Base-by-base conservation (phyloP, 345 rosid species). In the Mangifera indica region DNA sequence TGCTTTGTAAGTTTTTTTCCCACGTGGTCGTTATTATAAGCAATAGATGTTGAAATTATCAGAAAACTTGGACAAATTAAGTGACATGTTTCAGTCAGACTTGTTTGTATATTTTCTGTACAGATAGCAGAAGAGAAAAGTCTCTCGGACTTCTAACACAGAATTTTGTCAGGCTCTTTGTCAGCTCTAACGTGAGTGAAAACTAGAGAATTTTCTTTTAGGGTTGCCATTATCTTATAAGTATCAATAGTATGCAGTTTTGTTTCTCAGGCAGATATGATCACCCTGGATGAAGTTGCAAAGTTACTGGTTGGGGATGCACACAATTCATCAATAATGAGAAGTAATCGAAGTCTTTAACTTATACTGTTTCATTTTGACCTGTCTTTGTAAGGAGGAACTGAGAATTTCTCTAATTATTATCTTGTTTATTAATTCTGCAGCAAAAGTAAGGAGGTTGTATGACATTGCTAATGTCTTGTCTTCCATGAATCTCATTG, bases 361-460 rank as follows among this genome's bases (percentile, higher is more conserved):
- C 51, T 60, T 7, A 56, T 22, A 54, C 17, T 14, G 22, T 22
- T 34, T 26, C 37, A n/a, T 45, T 10, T 14, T 3, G 40, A 57
- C 11, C 20, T 12, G 37, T 29, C 34, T 5, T 24, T 59, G 5
- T 7, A n/a, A 57, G 44, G 42, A 53, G 29, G 52, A 45, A 49
- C 45, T 71, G 69, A 75, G 72, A 57, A 63, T 18, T 48, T 48
- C 17, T 46, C 54, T 70, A 46, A 75, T 73, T 53, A 20, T 45
- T 21, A 40, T 17, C 72, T 20, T 49, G 20, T 21, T 48, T 29
- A 29, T 45, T 67, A 48, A 37, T 71, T 78, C 11, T 77, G 82
- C 88, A 93, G 98, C 98, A 62, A 93, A 93, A 83, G 97, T 93
- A 24, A 91, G 98, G 84, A 83, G 98, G 70, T 81, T 92, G 8